Percentiles rank a stretch among this genome's conserved stretches.
phyloP scores from a whole-genome alignment of 768 basidiomycete genomes.

The Calocera cornea region DNA sequence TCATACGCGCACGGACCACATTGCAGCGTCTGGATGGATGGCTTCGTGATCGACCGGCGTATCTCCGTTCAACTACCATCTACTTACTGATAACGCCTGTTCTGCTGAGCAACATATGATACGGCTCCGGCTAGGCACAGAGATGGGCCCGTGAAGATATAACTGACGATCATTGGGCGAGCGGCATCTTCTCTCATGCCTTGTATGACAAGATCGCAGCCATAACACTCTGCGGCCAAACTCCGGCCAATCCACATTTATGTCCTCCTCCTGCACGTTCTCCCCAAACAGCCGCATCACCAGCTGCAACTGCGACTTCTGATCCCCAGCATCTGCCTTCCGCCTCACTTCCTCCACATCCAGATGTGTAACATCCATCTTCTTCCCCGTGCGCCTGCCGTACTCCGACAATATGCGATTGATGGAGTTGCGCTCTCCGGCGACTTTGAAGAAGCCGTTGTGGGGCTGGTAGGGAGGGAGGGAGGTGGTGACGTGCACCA shows the following conservation, averaged over 20 bases:
- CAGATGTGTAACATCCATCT: slow-evolving; percentile 9
- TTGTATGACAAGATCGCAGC: too few species aligned
- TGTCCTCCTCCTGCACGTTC: neutral
- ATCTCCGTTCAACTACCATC: too few species aligned
- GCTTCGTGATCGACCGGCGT: too few species aligned
- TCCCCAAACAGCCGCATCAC: neutral
- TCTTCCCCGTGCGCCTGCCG: slow-evolving; percentile 11
- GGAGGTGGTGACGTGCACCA: slow-evolving; percentile 13
- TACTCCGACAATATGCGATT: slow-evolving; percentile 12
- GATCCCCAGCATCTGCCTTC: neutral
- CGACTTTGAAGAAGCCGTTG: neutral
- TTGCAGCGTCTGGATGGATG: too few species aligned
- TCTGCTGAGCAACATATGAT: too few species aligned
- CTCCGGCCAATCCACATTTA: neutral
- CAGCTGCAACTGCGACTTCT: neutral
- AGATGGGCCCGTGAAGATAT: too few species aligned
- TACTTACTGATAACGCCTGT: too few species aligned
- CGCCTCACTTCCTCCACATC: slow-evolving; percentile 8
- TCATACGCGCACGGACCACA: too few species aligned
- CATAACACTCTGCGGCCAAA: neutral
- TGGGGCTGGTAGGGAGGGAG: slow-evolving; percentile 9
- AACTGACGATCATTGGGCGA: too few species aligned
- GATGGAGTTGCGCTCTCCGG: neutral
- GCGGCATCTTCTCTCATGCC: too few species aligned
- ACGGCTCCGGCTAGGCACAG: too few species aligned